Evolutionary conservation across 2,329 filamentous ascomycete species (phyloP), one percentile per base, ranked within the genome.

Genomic region (Cladophialophora exuberans): DNA sequence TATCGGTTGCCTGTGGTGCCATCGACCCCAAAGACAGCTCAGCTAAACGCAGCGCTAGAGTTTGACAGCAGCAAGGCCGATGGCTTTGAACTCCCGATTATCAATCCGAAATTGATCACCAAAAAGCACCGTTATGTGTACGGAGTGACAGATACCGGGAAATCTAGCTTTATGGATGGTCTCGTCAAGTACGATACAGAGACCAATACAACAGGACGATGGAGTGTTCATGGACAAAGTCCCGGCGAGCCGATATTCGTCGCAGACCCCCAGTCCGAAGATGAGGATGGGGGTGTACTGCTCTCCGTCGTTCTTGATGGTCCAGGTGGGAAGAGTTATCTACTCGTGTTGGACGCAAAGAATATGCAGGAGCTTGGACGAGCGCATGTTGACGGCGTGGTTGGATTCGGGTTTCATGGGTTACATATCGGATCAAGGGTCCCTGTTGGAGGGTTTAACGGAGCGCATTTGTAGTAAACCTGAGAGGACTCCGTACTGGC

Each of bases 171-270:
- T 61, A 69, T 78, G 28, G 79, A 83, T 54, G 76, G 77, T 0
- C 67, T 84, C 20, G 68, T 76, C 57, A 83, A 83, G 60, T 75
- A 78, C 46, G 79, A 84, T 62, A 74, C 73, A 13, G 62, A 72
- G 18, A 79, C 74, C 0, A 68, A 74, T 13, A 65, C 67, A 13
- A 59, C 65, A 0, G 65, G 69, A 0, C 64, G 72, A 36, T 83
- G 81, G 79, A 71, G 72, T 10, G 60, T 65, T 3, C 73, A 77
- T 31, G 77, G 72, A 0, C 79, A 83, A 52, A 79, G 76, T 1
- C 77, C 81, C 0, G 76, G 79, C 0, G 81, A 83, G 60, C 69
- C 80, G 0, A 79, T 83, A 23, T 83, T 83, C 52, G 68, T 83
- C 1, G 67, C 72, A 1, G 63, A 73, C 54, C 75, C 74, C 0